Evolutionary conservation across 352 stramenopile genomes (phyloP).

Genomic region (Phytopythium vexans): DNA sequence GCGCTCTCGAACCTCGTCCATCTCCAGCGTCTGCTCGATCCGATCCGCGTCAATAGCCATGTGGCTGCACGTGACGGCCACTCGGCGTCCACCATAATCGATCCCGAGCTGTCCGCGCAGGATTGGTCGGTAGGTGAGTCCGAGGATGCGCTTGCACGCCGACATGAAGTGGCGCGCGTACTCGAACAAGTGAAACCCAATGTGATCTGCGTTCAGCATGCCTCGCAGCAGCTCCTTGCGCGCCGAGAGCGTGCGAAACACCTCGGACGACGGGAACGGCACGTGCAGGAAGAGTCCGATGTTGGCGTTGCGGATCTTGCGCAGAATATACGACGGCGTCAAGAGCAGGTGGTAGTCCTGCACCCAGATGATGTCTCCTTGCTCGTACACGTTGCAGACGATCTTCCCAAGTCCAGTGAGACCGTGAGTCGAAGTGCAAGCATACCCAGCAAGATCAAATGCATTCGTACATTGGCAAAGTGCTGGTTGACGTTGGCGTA

Average conservation of each 20-base stretch:
- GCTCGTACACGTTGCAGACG: constrained; percentile 75
- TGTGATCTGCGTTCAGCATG: constrained; percentile 90
- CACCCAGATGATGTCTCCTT: constrained; percentile 94
- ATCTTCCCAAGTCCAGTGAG: constrained; percentile 21
- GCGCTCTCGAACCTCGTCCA: constrained; percentile 39
- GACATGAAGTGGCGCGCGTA: constrained; percentile 92
- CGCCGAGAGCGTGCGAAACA: constrained; percentile 96
- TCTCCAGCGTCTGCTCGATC: constrained; percentile 50
- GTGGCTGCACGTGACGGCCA: constrained; percentile 95
- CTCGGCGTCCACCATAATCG: constrained; percentile 92
- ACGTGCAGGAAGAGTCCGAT: constrained; percentile 98
- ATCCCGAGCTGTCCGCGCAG: constrained; percentile 90
- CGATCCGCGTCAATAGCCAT: constrained; percentile 63
- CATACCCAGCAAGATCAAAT: constrained; percentile 16
- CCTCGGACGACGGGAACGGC: constrained; percentile 97
- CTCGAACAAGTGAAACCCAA: constrained; percentile 94
- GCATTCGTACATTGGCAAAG: constrained; percentile 56
- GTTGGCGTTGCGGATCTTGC: constrained; percentile 83
- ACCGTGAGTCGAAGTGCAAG: too few species aligned
- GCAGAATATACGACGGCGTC: constrained; percentile 94
- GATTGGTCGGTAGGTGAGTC: constrained; percentile 92
- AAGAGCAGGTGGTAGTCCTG: constrained; percentile 98
- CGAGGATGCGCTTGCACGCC: constrained; percentile 91
- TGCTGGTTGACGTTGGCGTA: constrained; percentile 96
- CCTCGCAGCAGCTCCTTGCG: constrained; percentile 88